Conservation (phyloP, 2,329 filamentous ascomycete genomes). For the Xylariaceae sp. region DNA sequence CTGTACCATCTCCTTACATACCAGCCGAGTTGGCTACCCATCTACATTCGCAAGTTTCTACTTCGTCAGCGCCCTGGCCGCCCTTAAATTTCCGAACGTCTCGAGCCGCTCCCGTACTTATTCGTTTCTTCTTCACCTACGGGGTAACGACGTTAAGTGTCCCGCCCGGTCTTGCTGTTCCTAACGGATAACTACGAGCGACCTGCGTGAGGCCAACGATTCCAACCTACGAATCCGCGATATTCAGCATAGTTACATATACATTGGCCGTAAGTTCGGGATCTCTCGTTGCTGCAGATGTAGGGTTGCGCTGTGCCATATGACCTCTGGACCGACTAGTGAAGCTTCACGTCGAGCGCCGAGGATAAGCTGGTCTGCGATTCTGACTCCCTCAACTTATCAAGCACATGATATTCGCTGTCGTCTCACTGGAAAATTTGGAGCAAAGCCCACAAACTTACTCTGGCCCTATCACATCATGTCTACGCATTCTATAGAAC, state of each 20-base stretch:
- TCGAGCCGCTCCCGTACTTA: background rate
- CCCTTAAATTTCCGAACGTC: background rate
- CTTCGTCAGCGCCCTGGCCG: background rate
- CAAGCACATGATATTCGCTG: background rate
- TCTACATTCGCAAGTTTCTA: background rate
- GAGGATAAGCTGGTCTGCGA: background rate
- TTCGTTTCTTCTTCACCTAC: background rate
- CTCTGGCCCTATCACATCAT: background rate
- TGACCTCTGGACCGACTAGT: background rate
- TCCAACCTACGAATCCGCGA: background rate
- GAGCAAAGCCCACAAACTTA: background rate
- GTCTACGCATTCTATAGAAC: background rate
- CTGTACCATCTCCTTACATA: slow-evolving; percentile 15
- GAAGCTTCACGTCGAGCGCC: background rate
- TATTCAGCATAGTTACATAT: slow-evolving; percentile 3
- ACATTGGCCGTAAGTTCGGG: slow-evolving; percentile 8
- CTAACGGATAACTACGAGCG: slow-evolving; percentile 6
- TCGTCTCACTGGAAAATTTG: background rate
- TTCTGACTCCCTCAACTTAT: slow-evolving; percentile 13
- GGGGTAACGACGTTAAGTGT: background rate
- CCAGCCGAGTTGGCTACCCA: slow-evolving; percentile 6
- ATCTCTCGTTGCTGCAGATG: background rate
- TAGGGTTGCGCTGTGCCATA: background rate
- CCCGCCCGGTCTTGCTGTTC: background rate
- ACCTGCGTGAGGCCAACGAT: background rate